Base-by-base conservation (phyloP, 2,329 filamentous ascomycete genomes). In the Macroventuria anomochaeta region DNA sequence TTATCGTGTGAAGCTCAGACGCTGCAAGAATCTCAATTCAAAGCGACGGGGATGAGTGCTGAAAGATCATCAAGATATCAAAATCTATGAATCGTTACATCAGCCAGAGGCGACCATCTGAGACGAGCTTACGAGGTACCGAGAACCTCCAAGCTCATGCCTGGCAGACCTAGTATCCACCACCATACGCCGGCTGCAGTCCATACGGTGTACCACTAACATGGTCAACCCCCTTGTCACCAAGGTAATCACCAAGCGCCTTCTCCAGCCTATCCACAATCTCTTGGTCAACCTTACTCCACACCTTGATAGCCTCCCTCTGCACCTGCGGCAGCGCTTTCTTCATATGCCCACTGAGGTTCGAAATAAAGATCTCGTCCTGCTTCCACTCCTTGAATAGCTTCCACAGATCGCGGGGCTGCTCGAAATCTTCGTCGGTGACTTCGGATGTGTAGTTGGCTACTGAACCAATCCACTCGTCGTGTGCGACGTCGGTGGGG, bases 371-470 rank as follows among this genome's bases (percentile, higher is more conserved):
- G 7, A 67, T 57, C 32, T 64, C 40, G 42, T 69, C 65, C 36
- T 63, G 65, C 7, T 62, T 60, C 54, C 69, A 59, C 32, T 65
- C 58, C 48, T 67, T 57, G 31, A 71, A 68, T 6, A 70, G 49
- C 31, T 69, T 54, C 81, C 81, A 85, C 12, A 84, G 73, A 3
- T 70, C 75, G 42, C 73, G 74, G 17, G 79, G 74, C 65, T 83
- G 81, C 46, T 75, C 79, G 59, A 80, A 85, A 65, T 85, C 83
- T 20, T 78, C 75, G 17, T 79, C 76, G 3, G 71, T 76, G 20
- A 83, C 69, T 11, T 69, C 59, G 5, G 68, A 68, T 1, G 59
- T 58, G 31, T 54, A 67, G 13, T 29, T 38, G 2, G 17, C 23
- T 4, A 67, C 63, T 20, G 54, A 50, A 4, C 59, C 61, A 7